These are phyloP conservation scores for Xerocomus spinulosus DNA, from an alignment of 768 basidiomycete species.

Conservation along the genomic window DNA sequence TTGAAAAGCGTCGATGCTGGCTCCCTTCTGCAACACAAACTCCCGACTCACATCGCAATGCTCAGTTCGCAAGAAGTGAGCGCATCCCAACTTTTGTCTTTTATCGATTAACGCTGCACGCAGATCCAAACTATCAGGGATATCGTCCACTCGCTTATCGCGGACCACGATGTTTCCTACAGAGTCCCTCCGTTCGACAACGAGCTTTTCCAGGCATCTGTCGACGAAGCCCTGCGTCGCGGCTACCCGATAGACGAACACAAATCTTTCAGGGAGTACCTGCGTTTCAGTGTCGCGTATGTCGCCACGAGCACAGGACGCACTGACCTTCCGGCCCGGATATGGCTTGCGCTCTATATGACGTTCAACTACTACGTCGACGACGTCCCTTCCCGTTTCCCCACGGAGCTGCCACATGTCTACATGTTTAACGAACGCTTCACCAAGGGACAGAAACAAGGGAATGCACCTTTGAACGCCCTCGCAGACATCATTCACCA, in stretches of 20 bases:
- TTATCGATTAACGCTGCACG: neutral
- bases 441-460: neutral
- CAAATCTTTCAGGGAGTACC: neutral
- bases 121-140: neutral
- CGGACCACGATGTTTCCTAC: neutral
- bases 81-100: neutral
- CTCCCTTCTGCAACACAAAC: too few species aligned
- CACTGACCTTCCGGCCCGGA: neutral
- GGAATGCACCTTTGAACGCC: neutral
- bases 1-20: too few species aligned
- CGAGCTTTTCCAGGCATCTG: constrained; percentile 11
- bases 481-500: neutral
- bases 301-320: neutral
- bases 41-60: neutral
- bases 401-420: neutral
- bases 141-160: constrained; percentile 1
- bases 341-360: neutral
- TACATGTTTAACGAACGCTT: neutral
- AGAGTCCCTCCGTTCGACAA: neutral
- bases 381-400: neutral
- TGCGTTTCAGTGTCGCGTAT: neutral
- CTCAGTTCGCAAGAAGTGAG: neutral
- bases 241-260: neutral
- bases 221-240: constrained; percentile 12
- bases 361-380: neutral